These are phyloP conservation scores for Didymella arachidicola DNA, from an alignment of 2,329 filamentous ascomycete genomes.

Conservation along the genomic window DNA sequence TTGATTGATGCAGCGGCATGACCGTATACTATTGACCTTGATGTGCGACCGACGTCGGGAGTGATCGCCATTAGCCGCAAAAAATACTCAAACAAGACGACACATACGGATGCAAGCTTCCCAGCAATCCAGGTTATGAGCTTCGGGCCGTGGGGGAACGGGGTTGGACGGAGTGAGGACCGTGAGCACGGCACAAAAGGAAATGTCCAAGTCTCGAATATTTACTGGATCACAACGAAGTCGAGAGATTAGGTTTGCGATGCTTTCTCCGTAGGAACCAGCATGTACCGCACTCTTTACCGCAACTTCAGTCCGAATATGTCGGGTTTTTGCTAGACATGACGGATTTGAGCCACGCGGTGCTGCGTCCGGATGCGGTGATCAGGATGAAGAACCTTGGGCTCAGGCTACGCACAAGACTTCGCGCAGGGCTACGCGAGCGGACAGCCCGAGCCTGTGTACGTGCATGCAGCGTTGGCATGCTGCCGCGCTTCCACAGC, in stretches of 20 bases:
- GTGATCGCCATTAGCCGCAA: background rate
- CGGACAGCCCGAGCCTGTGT: constrained; percentile 12
- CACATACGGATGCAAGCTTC: constrained; percentile 5
- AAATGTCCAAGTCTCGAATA: background rate
- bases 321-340: background rate
- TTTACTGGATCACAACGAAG: background rate
- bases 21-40: background rate
- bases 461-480: constrained; percentile 5
- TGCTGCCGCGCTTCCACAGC: constrained; percentile 12
- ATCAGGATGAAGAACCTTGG: constrained; percentile 3
- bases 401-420: background rate
- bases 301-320: background rate
- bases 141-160: constrained; percentile 1
- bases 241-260: constrained; percentile 3
- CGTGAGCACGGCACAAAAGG: background rate
- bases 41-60: background rate
- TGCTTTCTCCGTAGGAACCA: background rate
- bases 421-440: constrained; percentile 13
- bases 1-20: background rate
- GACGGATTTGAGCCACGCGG: constrained; percentile 2
- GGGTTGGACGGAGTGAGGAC: background rate
- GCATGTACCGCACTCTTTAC: constrained; percentile 2
- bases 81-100: constrained; percentile 8
- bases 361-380: constrained; percentile 13
- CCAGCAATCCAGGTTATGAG: background rate